Evolutionary conservation across 495 filamentous ascomycete genomes (phyloP), one percentile per base, ranked within the genome.

Genomic region (Polyplosphaeria fusca): DNA sequence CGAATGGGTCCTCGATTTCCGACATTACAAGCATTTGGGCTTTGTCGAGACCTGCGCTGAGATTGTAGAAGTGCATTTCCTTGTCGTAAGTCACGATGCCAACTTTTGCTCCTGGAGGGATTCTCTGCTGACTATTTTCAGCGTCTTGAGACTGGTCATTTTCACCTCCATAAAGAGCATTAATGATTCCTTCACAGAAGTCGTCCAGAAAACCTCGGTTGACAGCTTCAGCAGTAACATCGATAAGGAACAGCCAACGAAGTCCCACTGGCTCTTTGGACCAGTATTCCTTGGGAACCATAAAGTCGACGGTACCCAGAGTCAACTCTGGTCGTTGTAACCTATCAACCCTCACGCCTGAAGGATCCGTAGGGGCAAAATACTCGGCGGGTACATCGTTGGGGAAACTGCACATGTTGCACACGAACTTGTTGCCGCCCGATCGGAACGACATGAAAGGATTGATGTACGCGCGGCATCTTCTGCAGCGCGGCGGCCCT

Each of bases 1-100:
- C 86, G 68, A 99, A 99, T 0, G 93, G 92, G 61, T 99, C 93
- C 61, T 99, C 90, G 51, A 99, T 81, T 67, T 99, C 93, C 9
- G 93, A 88, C 90, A 97, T 95, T 16, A 97, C 91, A 76, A 97
- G 83, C 92, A 97, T 96, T 66, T 99, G 93, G 4, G 93, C 88
- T 73, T 89, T 83, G 44, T 95, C 88, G 24, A 96, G 74, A 25
- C 82, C 74, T 18, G 89, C 82, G 66, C 84, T 88, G 63, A 94
- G 83, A 66, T 96, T 96, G 76, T 96, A 99, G 67, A 96, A 99
- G 64, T 99, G 93, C 26, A 97, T 84, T 61, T 95, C 89, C 68
- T 87, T 89, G 73, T 96, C 92, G 70, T 85, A 99, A 2, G 93
- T 96, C 61, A 95, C 85, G 70, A 99, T 95, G 41, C 92, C 94